Evolutionary conservation across 2,329 filamentous ascomycete genomes (phyloP).

Genomic region (Ascosphaera apis): DNA sequence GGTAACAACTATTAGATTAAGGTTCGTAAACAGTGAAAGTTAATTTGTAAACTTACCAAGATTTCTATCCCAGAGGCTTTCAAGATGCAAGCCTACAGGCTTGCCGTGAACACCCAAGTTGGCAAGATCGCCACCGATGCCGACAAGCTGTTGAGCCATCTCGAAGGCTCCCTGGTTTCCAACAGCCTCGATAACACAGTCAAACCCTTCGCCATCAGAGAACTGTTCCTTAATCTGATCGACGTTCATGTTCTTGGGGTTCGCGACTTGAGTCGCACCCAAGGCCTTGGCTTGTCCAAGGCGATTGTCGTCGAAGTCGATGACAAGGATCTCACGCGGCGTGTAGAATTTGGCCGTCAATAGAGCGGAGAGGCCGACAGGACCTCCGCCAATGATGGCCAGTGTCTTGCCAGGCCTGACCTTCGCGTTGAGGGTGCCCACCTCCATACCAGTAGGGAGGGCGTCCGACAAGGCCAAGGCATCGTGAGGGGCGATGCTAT

Average conservation of each 20-base stretch:
- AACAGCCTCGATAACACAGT: constrained; percentile 35
- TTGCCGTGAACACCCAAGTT: constrained; percentile 36
- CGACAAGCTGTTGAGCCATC: constrained; percentile 30
- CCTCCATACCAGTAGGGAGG: constrained; percentile 33
- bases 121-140: constrained; percentile 29
- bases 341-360: constrained; percentile 32
- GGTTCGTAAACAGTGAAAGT: neutral
- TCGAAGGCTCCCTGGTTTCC: constrained; percentile 30
- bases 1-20: neutral
- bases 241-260: constrained; percentile 16
- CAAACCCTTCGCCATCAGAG: constrained; percentile 30
- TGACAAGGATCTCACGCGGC: constrained; percentile 26
- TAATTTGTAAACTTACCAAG: constrained; percentile 23
- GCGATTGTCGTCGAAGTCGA: constrained; percentile 28
- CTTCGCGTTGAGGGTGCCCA: constrained; percentile 28
- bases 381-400: constrained; percentile 32
- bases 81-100: constrained; percentile 28
- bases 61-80: constrained; percentile 32
- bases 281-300: constrained; percentile 25
- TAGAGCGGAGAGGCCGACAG: constrained; percentile 32
- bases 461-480: constrained; percentile 32
- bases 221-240: constrained; percentile 19
- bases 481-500: constrained; percentile 18
- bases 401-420: constrained; percentile 30
- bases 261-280: constrained; percentile 25